phyloP scores from a whole-genome alignment of 2,329 filamentous ascomycete species.

The Metarhizium anisopliae region DNA sequence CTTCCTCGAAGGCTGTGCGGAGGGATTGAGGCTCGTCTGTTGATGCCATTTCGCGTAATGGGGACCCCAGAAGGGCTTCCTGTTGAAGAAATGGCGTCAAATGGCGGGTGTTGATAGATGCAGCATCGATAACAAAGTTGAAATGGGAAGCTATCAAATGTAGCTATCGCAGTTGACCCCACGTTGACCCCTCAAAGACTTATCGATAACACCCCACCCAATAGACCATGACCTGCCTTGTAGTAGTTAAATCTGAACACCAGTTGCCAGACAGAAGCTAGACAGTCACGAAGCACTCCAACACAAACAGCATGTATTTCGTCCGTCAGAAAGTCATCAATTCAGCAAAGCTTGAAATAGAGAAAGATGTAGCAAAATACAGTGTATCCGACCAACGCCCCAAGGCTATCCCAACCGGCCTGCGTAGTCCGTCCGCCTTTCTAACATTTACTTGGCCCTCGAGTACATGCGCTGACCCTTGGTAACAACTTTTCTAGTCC shows the following conservation, averaged over 20 bases:
- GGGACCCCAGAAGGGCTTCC: not conserved
- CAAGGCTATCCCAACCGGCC: not conserved
- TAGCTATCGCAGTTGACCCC: no score
- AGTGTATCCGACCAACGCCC: constrained; percentile 2
- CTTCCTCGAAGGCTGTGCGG: constrained; percentile 38
- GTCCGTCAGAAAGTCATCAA: not conserved
- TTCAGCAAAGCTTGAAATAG: not conserved
- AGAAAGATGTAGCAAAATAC: not conserved
- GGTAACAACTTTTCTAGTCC: not conserved
- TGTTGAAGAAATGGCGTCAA: not conserved
- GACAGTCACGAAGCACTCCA: not conserved
- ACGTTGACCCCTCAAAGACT: not conserved
- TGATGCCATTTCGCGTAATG: constrained; percentile 2
- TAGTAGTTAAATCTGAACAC: no score
- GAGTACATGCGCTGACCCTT: not conserved
- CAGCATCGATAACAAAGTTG: not conserved
- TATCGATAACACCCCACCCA: not conserved
- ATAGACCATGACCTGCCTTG: no score
- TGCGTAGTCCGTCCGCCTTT: not conserved
- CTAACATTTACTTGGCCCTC: not conserved
- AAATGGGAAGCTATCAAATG: no score
- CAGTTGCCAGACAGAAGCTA: no score
- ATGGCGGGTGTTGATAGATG: not conserved
- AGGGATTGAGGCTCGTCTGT: constrained; percentile 39
- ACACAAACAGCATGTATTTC: not conserved